These are phyloP conservation scores for Histomonas meleagridis DNA, from an alignment of 208 protist species.

Conservation along the genomic window DNA sequence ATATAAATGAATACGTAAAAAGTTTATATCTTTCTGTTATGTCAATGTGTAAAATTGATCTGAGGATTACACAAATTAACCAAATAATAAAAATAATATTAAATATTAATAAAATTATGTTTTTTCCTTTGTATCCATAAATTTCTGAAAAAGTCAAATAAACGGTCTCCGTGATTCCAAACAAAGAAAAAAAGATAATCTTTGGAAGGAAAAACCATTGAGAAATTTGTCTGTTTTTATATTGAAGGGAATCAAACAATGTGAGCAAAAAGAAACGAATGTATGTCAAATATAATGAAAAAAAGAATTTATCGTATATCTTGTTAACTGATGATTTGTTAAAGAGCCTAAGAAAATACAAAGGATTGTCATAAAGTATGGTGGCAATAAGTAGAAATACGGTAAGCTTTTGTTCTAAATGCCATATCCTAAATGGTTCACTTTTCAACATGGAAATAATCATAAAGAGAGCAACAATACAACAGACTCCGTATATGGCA, in stretches of 20 bases:
- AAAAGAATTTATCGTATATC: not conserved
- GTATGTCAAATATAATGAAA: not conserved
- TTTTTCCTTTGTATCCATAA: no score
- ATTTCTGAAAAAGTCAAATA: no score
- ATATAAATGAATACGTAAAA: not conserved
- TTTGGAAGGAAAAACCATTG: not conserved
- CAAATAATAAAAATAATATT: no score
- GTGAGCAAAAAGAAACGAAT: not conserved
- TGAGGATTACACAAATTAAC: not conserved
- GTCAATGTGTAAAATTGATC: not conserved
- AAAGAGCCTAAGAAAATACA: not conserved
- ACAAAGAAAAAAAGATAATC: not conserved
- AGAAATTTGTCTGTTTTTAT: not conserved
- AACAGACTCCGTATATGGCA: no score
- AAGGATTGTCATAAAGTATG: not conserved
- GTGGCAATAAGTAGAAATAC: not conserved
- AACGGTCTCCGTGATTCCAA: no score
- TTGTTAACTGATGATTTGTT: not conserved
- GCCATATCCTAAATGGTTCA: not conserved
- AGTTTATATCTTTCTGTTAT: not conserved
- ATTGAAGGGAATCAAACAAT: not conserved
- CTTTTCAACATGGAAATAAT: not conserved
- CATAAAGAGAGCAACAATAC: no score
- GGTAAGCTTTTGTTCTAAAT: not conserved
- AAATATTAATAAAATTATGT: no score